These are phyloP conservation scores for Murraya paniculata DNA, from an alignment of 345 rosid species.

Conservation along the genomic window DNA sequence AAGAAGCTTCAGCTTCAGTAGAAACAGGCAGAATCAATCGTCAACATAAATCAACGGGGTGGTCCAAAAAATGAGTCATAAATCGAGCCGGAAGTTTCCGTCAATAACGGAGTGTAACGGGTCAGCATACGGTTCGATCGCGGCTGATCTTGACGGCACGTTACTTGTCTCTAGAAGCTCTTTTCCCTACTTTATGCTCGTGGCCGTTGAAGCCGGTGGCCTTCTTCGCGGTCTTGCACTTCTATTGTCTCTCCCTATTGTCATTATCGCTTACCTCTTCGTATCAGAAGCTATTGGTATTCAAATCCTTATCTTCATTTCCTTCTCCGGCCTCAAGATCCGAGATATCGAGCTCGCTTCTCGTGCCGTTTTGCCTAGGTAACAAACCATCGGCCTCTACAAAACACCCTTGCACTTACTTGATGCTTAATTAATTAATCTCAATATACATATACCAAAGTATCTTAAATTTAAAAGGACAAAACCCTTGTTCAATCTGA, in stretches of 20 bases:
- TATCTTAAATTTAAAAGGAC: too few species aligned
- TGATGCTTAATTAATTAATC: too few species aligned
- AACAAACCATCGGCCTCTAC: neutral
- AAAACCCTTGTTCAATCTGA: too few species aligned
- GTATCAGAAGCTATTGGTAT: slow-evolving; percentile 83
- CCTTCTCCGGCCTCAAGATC: slow-evolving; percentile 79
- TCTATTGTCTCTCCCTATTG: slow-evolving; percentile 66
- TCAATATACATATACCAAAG: too few species aligned
- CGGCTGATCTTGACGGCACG: slow-evolving; percentile 96
- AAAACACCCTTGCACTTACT: too few species aligned
- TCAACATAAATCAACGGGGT: neutral
- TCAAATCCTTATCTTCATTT: slow-evolving; percentile 83
- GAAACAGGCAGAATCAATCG: neutral
- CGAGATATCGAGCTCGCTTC: slow-evolving; percentile 86
- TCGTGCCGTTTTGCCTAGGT: slow-evolving; percentile 88
- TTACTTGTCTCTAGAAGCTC: slow-evolving; percentile 77
- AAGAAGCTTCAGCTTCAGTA: neutral
- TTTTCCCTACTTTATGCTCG: slow-evolving; percentile 88
- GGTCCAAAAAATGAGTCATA: slow-evolving; percentile 32
- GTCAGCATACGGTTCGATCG: slow-evolving; percentile 51
- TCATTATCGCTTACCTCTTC: slow-evolving; percentile 65
- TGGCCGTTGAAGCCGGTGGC: slow-evolving; percentile 90
- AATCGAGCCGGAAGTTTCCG: slow-evolving; percentile 38
- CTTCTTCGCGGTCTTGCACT: slow-evolving; percentile 76
- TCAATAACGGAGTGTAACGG: slow-evolving; percentile 50